Evolutionary conservation across 2,329 filamentous ascomycete species (phyloP).

Genomic region (Fusarium torreyae): DNA sequence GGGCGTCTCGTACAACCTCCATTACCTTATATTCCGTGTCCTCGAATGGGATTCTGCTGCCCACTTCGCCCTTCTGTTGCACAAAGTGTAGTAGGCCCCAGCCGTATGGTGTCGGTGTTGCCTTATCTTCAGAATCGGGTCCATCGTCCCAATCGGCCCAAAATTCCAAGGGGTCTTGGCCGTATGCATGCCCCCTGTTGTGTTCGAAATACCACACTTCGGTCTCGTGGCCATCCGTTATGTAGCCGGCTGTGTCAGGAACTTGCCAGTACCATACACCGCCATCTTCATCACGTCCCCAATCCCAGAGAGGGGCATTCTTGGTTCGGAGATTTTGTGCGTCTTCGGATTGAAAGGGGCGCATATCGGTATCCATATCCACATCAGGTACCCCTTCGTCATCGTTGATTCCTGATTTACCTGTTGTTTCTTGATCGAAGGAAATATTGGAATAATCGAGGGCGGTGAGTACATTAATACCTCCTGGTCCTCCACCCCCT

Average conservation of each 20-base stretch:
- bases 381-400: no score
- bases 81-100: neutral
- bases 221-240: neutral
- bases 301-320: constrained; percentile 9
- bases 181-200: constrained; percentile 2
- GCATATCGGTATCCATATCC: constrained; percentile 1
- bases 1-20: no score
- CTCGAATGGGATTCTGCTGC: no score
- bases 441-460: no score
- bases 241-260: neutral
- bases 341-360: constrained; percentile 7
- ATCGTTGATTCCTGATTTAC: no score
- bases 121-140: neutral
- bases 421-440: no score
- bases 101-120: constrained; percentile 18
- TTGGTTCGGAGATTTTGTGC: constrained; percentile 1
- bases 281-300: constrained; percentile 5
- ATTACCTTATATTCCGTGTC: no score
- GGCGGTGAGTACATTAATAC: no score
- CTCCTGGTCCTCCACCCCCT: no score
- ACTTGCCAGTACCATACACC: constrained; percentile 22
- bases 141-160: constrained; percentile 20
- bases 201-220: constrained; percentile 20
- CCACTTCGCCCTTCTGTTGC: neutral
- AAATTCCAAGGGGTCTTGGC: constrained; percentile 14